phyloP scores from a whole-genome alignment of 2,329 filamentous ascomycete genomes.

The Alternaria triticina region DNA sequence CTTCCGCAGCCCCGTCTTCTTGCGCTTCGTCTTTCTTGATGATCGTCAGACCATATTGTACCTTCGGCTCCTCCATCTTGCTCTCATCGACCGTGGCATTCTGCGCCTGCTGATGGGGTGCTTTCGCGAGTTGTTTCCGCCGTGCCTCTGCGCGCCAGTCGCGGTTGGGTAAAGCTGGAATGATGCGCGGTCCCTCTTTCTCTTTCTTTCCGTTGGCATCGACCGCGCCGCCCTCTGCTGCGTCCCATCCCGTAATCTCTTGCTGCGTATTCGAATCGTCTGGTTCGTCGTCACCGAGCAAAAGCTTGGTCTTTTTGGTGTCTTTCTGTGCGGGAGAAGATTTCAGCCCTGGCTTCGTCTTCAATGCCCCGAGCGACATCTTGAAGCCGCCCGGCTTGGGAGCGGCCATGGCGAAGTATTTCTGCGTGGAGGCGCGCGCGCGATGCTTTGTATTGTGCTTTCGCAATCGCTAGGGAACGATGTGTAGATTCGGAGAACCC shows the following conservation, averaged over 20 bases:
- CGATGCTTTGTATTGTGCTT: not conserved
- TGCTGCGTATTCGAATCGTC: conserved; percentile 34
- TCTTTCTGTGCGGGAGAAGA: conserved; percentile 18
- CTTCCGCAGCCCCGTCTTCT: conserved; percentile 9
- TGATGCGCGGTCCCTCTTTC: conserved; percentile 60
- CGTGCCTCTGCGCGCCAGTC: conserved; percentile 66
- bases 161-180: conserved; percentile 64
- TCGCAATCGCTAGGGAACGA: not conserved
- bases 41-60: conserved; percentile 62
- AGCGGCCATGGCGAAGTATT: conserved; percentile 41
- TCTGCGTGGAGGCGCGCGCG: not conserved
- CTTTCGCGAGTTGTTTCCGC: conserved; percentile 63
- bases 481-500: not conserved
- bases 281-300: conserved; percentile 41
- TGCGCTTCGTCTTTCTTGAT: conserved; percentile 41
- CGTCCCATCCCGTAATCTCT: conserved; percentile 63
- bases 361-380: conserved; percentile 41
- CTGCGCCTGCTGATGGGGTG: conserved; percentile 57
- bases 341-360: conserved; percentile 38
- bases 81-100: conserved; percentile 39
- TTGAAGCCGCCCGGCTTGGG: conserved; percentile 44
- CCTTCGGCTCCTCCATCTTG: conserved; percentile 48
- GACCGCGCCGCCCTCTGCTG: conserved; percentile 57
- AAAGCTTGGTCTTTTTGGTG: conserved; percentile 35
- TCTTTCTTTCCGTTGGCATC: conserved; percentile 43